Base-by-base conservation (phyloP, 352 stramenopile genomes). In the Aphanomyces euteiches region DNA sequence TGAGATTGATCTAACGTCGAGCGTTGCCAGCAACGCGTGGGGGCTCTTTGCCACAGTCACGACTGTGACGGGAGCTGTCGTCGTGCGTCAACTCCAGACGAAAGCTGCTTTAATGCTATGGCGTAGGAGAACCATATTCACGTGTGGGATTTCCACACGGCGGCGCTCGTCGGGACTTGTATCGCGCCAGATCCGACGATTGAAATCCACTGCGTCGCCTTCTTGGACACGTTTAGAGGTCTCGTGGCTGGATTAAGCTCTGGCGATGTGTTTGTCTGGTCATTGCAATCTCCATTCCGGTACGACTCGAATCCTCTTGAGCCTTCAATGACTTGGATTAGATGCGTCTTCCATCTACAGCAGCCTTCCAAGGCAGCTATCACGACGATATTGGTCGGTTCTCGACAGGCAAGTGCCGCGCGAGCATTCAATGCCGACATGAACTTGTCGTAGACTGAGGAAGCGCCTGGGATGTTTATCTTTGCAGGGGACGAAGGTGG, bases 111-210 rank as follows among this genome's bases (percentile, higher is more conserved):
- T 28, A 28, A 28, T 28, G 28, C 43, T n/a, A 50, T 50, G 10
- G 17, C 17, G 10, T 37, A 67, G 59, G 79, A 90, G 66, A 90
- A 77, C 67, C 88, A 90, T 38, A 74, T 92, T 7, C 82, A 90
- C 65, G 54, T 92, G 48, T 92, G 83, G 82, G 85, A 86, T 68
- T 90, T 89, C n/a, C 78, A 88, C 53, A 57, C 90, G 57, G 85
- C 74, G 36, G 81, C 89, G 71, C 70, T 83, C 0, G 81, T 88
- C n/a, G 82, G 81, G 43, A 87, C 82, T 5, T 90, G 80, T 19
- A 41, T 89, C 4, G 56, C 74, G 8, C 80, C 74, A 0, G 41
- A 70, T 4, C 47, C 67, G 3, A 63, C 72, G 13, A 78, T 66
- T 10, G 77, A 90, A 65, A 84, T 92, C 63, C 90, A 77, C 12